Evolutionary conservation across 2,329 filamentous ascomycete species (phyloP).

Genomic region (Colletotrichum agaves): DNA sequence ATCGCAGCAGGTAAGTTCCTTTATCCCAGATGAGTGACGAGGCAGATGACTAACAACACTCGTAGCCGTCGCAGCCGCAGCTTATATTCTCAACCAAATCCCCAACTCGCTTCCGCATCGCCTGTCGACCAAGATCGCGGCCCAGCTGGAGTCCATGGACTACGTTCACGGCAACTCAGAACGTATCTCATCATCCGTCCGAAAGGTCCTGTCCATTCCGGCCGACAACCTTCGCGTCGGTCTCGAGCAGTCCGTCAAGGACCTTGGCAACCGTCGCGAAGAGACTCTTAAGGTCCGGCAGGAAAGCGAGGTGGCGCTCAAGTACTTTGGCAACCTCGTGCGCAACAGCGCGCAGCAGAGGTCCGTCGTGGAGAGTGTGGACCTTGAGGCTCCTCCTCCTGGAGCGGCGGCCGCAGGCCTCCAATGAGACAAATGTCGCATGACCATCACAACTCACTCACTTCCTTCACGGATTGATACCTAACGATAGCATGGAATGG

Average conservation of each 20-base stretch:
- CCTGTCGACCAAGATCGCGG: slow-evolving; percentile 84
- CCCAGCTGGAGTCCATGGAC: slow-evolving; percentile 83
- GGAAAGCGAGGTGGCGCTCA: slow-evolving; percentile 87
- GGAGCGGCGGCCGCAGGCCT: slow-evolving; percentile 39
- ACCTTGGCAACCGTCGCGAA: slow-evolving; percentile 80
- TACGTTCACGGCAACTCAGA: slow-evolving; percentile 91
- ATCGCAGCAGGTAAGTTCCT: slow-evolving; percentile 78
- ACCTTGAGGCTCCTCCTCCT: slow-evolving; percentile 64
- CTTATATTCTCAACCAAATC: slow-evolving; percentile 87
- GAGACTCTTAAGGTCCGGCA: slow-evolving; percentile 83
- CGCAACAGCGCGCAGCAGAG: slow-evolving; percentile 69
- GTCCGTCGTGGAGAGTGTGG: slow-evolving; percentile 60
- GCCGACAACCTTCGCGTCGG: slow-evolving; percentile 86
- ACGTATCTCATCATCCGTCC: slow-evolving; percentile 86
- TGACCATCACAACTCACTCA: background rate
- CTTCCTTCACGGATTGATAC: slow-evolving; percentile 31
- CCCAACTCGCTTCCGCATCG: slow-evolving; percentile 89
- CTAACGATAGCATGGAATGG: slow-evolving; percentile 37
- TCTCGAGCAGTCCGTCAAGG: slow-evolving; percentile 86
- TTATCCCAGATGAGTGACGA: background rate
- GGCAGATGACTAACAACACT: background rate
- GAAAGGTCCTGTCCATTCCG: slow-evolving; percentile 88
- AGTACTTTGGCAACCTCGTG: slow-evolving; percentile 90
- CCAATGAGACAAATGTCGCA: slow-evolving; percentile 10
- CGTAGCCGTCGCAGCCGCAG: slow-evolving; percentile 77